phyloP scores from a whole-genome alignment of 1,284 basidiomycete species.

The Xerocomus cyaneibrunnescens region DNA sequence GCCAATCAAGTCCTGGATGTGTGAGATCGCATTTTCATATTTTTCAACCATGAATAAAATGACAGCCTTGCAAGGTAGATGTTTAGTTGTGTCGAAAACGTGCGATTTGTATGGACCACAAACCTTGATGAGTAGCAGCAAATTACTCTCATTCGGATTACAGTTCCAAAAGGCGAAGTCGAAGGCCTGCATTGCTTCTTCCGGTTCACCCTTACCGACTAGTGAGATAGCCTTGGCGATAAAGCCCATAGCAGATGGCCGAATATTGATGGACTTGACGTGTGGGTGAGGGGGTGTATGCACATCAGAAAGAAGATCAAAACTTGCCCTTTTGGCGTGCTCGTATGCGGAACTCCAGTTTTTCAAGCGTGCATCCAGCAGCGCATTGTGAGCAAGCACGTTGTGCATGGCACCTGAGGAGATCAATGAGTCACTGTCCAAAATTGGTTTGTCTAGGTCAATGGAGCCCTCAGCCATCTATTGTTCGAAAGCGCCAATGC shows the following conservation, averaged over 20 bases:
- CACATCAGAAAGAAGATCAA: no score
- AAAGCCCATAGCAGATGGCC: constrained; percentile 6
- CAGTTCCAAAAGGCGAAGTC: constrained; percentile 4
- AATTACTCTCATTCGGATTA: background rate
- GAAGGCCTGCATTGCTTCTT: background rate
- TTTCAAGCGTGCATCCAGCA: background rate
- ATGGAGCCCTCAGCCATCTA: background rate
- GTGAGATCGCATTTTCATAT: background rate
- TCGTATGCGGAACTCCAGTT: background rate
- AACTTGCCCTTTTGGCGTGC: constrained; percentile 1
- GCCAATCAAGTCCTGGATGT: background rate
- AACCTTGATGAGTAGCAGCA: constrained; percentile 10
- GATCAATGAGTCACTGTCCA: background rate
- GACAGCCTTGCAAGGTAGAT: background rate
- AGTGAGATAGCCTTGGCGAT: constrained; percentile 3
- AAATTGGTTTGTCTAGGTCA: background rate
- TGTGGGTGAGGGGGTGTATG: background rate
- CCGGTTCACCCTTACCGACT: background rate
- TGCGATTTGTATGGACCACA: background rate
- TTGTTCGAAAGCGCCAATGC: background rate
- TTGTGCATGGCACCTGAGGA: background rate
- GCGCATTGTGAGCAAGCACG: background rate
- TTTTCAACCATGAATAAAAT: constrained; percentile 2
- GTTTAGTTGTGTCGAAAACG: background rate
- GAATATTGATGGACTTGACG: constrained; percentile 2